Evolutionary conservation across 306 rosid species (phyloP).

Genomic region (Gynostemma pentaphyllum): DNA sequence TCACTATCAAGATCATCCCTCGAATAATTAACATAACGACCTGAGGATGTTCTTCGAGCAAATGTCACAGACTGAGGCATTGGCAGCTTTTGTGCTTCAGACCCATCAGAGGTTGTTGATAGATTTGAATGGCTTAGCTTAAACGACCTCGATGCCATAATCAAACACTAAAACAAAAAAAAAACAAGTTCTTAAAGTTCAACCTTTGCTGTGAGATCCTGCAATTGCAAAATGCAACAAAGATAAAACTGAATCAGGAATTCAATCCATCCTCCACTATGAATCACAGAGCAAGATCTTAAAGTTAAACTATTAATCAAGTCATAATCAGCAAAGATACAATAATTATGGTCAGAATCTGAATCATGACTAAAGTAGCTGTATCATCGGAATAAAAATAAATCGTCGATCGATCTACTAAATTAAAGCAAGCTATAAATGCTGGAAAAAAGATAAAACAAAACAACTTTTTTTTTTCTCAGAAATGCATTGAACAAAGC

Average conservation of each 20-base stretch:
- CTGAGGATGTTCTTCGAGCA: slow-evolving; percentile 72
- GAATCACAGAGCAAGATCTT: background rate
- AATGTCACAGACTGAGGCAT: slow-evolving; percentile 59
- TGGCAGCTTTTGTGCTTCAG: slow-evolving; percentile 46
- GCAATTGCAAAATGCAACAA: background rate
- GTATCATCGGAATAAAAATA: background rate
- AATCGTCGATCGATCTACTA: slow-evolving; percentile 4
- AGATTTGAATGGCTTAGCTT: slow-evolving; percentile 46
- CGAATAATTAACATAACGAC: slow-evolving; percentile 67
- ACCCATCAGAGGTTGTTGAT: slow-evolving; percentile 38
- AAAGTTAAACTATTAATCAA: background rate
- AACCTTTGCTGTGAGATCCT: background rate
- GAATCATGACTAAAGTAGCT: background rate
- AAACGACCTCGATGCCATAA: slow-evolving; percentile 57
- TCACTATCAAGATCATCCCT: slow-evolving; percentile 95
- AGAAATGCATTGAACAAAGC: background rate
- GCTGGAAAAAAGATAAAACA: background rate
- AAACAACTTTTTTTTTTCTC: too few species aligned
- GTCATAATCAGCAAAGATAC: background rate
- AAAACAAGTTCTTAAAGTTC: too few species aligned
- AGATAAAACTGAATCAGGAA: background rate
- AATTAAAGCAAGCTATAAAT: background rate
- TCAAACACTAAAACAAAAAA: background rate
- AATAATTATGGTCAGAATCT: background rate
- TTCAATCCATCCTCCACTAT: background rate